Conservation (phyloP, 2,329 filamentous ascomycete species). For the Coniella lustricola region DNA sequence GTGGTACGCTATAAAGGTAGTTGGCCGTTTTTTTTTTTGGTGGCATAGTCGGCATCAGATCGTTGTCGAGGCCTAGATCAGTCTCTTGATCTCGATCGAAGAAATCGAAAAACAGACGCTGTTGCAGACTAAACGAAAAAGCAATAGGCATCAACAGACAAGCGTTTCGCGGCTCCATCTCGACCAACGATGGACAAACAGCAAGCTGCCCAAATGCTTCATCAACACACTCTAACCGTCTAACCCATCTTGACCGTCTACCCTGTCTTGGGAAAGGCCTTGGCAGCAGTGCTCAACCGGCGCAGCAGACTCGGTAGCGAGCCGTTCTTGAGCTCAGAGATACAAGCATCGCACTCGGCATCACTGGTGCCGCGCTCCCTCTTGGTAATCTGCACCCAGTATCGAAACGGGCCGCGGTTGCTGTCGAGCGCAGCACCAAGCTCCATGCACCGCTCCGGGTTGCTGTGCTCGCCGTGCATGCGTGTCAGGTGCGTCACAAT, state of each 20-base stretch:
- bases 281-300: conserved; percentile 28
- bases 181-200: too few relatives aligned
- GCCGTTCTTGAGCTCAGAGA: conserved; percentile 29
- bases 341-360: conserved; percentile 29
- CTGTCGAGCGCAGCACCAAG: conserved; percentile 34
- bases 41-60: too few relatives aligned
- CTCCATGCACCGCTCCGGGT: conserved; percentile 35
- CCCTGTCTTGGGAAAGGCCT: conserved; percentile 27
- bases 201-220: too few relatives aligned
- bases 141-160: too few relatives aligned
- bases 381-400: conserved; percentile 38
- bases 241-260: too few relatives aligned
- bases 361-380: conserved; percentile 28
- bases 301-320: conserved; percentile 30
- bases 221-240: background rate
- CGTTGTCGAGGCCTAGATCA: too few relatives aligned
- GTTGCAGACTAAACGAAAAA: too few relatives aligned
- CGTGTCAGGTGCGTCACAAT: conserved; percentile 40
- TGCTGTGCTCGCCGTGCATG: conserved; percentile 37
- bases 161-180: too few relatives aligned
- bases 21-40: too few relatives aligned
- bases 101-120: too few relatives aligned
- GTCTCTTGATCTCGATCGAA: too few relatives aligned
- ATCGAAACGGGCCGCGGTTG: conserved; percentile 41
- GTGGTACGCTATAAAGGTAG: too few relatives aligned